Base-by-base conservation (phyloP, 2,329 filamentous ascomycete species). In the Verticillium dahliae region DNA sequence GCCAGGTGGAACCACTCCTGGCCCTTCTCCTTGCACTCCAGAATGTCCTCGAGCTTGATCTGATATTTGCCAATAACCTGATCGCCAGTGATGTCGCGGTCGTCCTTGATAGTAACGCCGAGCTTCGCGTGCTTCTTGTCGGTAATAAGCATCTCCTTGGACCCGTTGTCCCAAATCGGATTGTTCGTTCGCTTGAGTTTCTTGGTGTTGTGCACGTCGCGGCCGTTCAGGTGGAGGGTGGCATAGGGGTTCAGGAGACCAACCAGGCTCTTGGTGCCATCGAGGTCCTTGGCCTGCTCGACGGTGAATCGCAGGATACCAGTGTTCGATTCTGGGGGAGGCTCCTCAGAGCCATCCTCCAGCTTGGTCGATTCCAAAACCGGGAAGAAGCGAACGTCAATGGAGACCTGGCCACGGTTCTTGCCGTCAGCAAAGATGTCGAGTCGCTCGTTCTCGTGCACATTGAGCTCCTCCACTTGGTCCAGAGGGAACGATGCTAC, bases 161-260 rank as follows among this genome's bases (percentile, higher is more conserved):
- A 90, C 6, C 91, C 91, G 71, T 98, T 90, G 60, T 94, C 89
- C 89, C 93, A 99, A 69, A 99, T 93, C 7, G 95, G 95, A 69
- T 97, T 95, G 78, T 99, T 99, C 63, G 92, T 98, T 64, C 94
- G 89, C 83, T 98, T 99, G 69, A 97, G 84, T 22, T 93, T 96
- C 77, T 92, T 91, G 60, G 93, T 96, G 61, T 87, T 83, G 69
- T 97, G 92, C 4, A 98, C 84, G 72, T 96, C 90, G 76, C 95
- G 96, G 65, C 92, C 90, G 69, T 99, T 99, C 68, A 99, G 85
- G 55, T 97, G 83, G 58, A 99, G 82, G 37, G 88, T 82, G 10
- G 91, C 93, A 68, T 98, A 99, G 1, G 95, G 95, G 75, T 92
- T 98, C 56, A 99, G 87, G 65, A 89, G 84, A 35, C 95, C 95